A percentile compares a stretch with the other conserved stretches of the same genome.
phyloP scores from a whole-genome alignment of 768 basidiomycete species.

The Lactarius akahatsu region DNA sequence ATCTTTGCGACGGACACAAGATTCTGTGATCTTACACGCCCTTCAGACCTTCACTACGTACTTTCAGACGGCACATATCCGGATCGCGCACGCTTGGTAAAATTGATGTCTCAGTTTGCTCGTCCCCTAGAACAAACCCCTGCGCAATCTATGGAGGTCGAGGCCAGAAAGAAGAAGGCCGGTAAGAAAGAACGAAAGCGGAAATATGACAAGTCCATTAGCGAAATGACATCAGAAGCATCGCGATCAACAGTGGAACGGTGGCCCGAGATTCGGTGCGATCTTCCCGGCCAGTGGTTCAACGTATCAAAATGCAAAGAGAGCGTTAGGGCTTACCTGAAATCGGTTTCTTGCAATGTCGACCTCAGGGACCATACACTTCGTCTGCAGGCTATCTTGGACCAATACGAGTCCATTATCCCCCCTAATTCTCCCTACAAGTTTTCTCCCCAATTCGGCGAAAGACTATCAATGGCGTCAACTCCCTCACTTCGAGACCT shows the following conservation, averaged over 20 bases:
- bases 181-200: not conserved
- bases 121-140: not conserved
- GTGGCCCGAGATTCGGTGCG: not conserved
- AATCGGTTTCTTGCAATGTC: not conserved
- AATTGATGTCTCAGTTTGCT: not conserved
- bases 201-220: not conserved
- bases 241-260: not conserved
- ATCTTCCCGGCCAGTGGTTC: slow-evolving; percentile 1
- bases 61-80: slow-evolving; percentile 9
- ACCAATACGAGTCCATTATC: not conserved
- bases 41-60: not conserved
- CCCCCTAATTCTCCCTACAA: not conserved
- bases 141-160: not conserved
- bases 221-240: not conserved
- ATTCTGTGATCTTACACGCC: not conserved
- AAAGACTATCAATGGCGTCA: not conserved
- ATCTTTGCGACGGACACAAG: not conserved
- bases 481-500: not conserved
- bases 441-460: not conserved
- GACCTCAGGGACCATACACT: not conserved
- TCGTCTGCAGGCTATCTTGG: not conserved
- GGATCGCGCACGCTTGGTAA: not conserved
- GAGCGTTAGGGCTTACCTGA: not conserved
- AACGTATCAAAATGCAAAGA: not conserved
- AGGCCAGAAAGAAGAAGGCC: not conserved